Evolutionary conservation across 2,329 filamentous ascomycete genomes (phyloP), one percentile per base, ranked within the genome.

Genomic region (Fusarium agapanthi): DNA sequence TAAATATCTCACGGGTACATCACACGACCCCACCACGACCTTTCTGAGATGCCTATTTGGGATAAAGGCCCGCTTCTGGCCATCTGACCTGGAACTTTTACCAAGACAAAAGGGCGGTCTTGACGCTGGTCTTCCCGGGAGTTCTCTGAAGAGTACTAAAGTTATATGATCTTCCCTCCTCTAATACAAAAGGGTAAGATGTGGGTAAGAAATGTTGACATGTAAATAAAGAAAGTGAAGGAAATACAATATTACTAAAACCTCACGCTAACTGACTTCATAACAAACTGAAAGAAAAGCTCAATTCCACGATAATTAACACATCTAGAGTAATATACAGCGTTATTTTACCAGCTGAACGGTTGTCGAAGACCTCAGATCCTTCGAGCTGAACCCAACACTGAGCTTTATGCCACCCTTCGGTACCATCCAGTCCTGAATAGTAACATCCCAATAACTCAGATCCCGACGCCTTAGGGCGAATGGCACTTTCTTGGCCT

Each of bases 401-500:
- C 69, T 72, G 8, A 78, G 41, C 30, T 61, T 65, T 44, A 78
- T 78, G n/a, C 77, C 72, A 20, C 76, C 76, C 20, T 63, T 50
- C 16, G 76, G 76, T 24, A 78, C 76, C 11, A 74, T n/a, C 85
- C 85, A 87, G 57, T 82, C 72, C 76, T 86, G 82, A 7, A 79
- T 69, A 22, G 74, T 72, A 5, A 83, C 75, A 61, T 87, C 83
- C 86, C 85, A 87, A 74, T 83, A 84, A 76, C 85, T 87, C 20
- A 87, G 65, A 63, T 88, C 86, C 18, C 86, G 77, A 32, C 86
- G 79, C 73, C 79, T 82, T 34, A 90, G 79, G 22, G 81, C 78
- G 69, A 89, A 89, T 6, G 67, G 70, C 16, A 86, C 82, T 0
- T 68, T 80, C 43, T 76, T 76, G 26, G 78, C 83, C 76, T 85